Evolutionary conservation across 805 yeast genomes (phyloP).

Genomic region (Monosporozyma yasuniensis): DNA sequence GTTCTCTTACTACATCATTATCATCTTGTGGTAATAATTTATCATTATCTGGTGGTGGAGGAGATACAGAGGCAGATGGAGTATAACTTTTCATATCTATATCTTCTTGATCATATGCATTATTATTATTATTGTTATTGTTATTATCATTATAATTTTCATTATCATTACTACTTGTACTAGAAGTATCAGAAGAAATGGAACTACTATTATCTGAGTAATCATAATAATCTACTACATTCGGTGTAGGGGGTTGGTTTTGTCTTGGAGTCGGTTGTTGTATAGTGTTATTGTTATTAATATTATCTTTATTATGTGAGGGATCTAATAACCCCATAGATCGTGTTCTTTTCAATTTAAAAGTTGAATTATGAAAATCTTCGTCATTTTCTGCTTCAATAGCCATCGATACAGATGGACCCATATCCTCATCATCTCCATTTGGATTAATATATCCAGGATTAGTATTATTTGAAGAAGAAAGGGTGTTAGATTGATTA

Average conservation of each 20-base stretch:
- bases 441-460: neutral
- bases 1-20: constrained; percentile 67
- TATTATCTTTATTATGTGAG: constrained; percentile 18
- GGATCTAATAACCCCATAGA: constrained; percentile 63
- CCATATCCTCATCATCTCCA: constrained; percentile 27
- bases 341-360: constrained; percentile 70
- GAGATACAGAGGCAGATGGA: constrained; percentile 28
- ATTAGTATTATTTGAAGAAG: neutral
- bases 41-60: constrained; percentile 25
- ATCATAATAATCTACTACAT: neutral
- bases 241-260: neutral
- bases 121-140: constrained; percentile 14
- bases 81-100: constrained; percentile 3
- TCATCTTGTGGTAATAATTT: constrained; percentile 65
- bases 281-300: constrained; percentile 5
- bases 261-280: neutral
- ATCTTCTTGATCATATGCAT: neutral
- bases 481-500: neutral
- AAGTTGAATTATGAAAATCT: constrained; percentile 61
- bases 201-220: neutral
- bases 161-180: constrained; percentile 10
- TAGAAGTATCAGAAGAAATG: neutral
- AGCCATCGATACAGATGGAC: constrained; percentile 38
- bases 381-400: constrained; percentile 64
- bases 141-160: constrained; percentile 4